phyloP scores from a whole-genome alignment of 371 early-diverging fungal species.

The Nosema muscidifuracis region DNA sequence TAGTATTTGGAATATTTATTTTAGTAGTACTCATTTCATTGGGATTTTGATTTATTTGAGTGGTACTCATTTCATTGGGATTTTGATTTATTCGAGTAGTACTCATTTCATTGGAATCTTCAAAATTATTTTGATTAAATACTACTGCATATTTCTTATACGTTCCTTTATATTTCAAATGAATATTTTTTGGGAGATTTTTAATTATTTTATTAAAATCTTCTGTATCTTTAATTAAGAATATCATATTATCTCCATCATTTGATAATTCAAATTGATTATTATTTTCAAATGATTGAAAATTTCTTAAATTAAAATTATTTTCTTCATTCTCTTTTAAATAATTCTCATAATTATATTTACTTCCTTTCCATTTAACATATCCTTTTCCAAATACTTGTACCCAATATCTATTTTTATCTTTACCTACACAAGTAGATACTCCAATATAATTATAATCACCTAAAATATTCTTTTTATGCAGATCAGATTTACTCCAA shows the following conservation, averaged over 20 bases:
- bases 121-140: neutral
- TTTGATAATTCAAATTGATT: neutral
- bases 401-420: slow-evolving; percentile 56
- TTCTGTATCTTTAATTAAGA: slow-evolving; percentile 1
- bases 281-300: neutral
- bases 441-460: slow-evolving; percentile 58
- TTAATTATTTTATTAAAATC: neutral
- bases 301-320: neutral
- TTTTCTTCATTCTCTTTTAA: neutral
- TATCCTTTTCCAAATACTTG: slow-evolving; percentile 59
- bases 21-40: too few species aligned
- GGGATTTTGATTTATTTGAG: too few species aligned
- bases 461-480: slow-evolving; percentile 61
- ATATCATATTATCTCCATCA: neutral
- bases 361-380: slow-evolving; percentile 17
- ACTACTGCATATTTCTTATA: slow-evolving; percentile 8
- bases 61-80: too few species aligned
- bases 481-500: slow-evolving; percentile 57
- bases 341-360: neutral
- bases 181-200: neutral
- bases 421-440: slow-evolving; percentile 51
- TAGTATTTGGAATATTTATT: too few species aligned
- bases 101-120: too few species aligned
- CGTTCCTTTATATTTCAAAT: neutral
- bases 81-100: too few species aligned